These are phyloP conservation scores for Colletotrichum sp. DNA, from an alignment of 2,329 filamentous ascomycete species.

Conservation along the genomic window DNA sequence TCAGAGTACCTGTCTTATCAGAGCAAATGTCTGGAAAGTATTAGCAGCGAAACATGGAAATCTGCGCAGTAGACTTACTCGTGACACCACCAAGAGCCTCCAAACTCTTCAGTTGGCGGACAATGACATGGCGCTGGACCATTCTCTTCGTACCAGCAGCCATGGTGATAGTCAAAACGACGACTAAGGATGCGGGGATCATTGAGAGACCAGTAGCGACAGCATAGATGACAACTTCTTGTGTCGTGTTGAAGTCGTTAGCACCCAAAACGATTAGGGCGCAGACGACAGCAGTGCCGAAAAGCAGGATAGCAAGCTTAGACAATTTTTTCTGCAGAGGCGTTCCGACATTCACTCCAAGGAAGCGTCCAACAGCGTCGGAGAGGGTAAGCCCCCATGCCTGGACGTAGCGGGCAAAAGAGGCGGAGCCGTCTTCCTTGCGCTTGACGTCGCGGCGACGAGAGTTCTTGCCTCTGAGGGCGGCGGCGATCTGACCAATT, in stretches of 20 bases:
- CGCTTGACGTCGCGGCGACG: slow-evolving; percentile 42
- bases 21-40: slow-evolving; percentile 53
- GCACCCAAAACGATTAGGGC: slow-evolving; percentile 50
- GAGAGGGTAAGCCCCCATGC: slow-evolving; percentile 41
- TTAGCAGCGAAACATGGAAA: not conserved
- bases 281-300: slow-evolving; percentile 60
- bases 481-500: slow-evolving; percentile 64
- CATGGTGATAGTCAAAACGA: slow-evolving; percentile 66
- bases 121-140: slow-evolving; percentile 57
- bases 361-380: slow-evolving; percentile 47
- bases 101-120: slow-evolving; percentile 54
- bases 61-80: not conserved
- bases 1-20: slow-evolving; percentile 63
- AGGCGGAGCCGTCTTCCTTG: slow-evolving; percentile 45
- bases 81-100: slow-evolving; percentile 62
- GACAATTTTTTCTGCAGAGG: slow-evolving; percentile 73
- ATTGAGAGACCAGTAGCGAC: slow-evolving; percentile 53
- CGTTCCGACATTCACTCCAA: slow-evolving; percentile 62
- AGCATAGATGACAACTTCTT: slow-evolving; percentile 49
- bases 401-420: slow-evolving; percentile 32
- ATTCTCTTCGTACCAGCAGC: slow-evolving; percentile 60
- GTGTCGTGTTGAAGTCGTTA: slow-evolving; percentile 42
- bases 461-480: slow-evolving; percentile 43
- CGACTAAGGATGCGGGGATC: slow-evolving; percentile 54
- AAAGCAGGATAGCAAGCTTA: slow-evolving; percentile 71